Base-by-base conservation (phyloP, 1,139 yeast species). In the Lodderomyces elongisporus region DNA sequence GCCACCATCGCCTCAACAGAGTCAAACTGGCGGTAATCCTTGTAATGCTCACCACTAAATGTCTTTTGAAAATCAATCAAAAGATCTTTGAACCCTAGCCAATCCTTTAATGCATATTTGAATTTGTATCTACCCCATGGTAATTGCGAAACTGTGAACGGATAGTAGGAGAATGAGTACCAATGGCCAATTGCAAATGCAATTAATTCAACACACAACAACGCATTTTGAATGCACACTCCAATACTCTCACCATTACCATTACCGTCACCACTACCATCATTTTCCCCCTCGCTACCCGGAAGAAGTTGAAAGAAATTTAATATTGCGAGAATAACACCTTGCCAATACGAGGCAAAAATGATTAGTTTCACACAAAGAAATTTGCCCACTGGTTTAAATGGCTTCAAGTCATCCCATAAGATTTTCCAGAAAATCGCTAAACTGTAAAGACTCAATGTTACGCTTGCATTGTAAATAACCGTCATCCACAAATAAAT, bases 271-370 rank as follows among this genome's bases (percentile, higher is more conserved):
- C 30, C 26, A n/a, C 54, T 51, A 9, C 53, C 60, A 14, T 54
- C 54, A n/a, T 27, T 27, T 9, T 14, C 14, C n/a, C n/a, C n/a
- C 2, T 31, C 35, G 14, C 54, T 41, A 4, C 54, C 58, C 1
- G 62, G 63, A 14, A 87, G 61, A 1, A 74, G 43, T 1, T 83
- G 79, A 27, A 77, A 56, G 45, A 70, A 69, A 42, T 72, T 77
- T 26, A 85, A 50, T 1, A 83, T 53, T 1, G 85, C 78, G 31
- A 91, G 64, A 0, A 80, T 48, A 17, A 89, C 69, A 0, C 96
- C 91, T 54, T 91, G 98, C 98, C 98, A 91, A 56, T 88, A 91
- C 13, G 95, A 85, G 24, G 96, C 96, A 66, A 91, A 91, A 37
- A 93, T 89, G 38, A 91, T 85, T 44, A 88, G 69, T 54, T 91